A percentile compares a stretch with the other conserved stretches of the same genome.
Evolutionary conservation across 1,139 yeast species (phyloP).

Genomic region (Taphrina sp.): DNA sequence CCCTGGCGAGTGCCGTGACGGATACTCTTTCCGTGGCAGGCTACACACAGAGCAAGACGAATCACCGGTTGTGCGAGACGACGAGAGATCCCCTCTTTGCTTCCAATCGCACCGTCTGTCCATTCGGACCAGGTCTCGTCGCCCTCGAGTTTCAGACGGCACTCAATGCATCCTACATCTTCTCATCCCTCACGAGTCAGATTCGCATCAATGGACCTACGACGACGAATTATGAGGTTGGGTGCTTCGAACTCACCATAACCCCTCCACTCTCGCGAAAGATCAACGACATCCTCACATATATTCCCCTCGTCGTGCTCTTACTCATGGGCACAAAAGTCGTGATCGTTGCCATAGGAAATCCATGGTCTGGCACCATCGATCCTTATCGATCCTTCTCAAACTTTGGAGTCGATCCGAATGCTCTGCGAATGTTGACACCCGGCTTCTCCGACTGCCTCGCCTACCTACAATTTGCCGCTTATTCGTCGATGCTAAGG

Average conservation of each 20-base stretch:
- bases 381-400: constrained; percentile 56
- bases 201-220: constrained; percentile 26
- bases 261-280: constrained; percentile 20
- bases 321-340: constrained; percentile 50
- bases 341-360: constrained; percentile 47
- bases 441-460: constrained; percentile 56
- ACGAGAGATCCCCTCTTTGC: neutral
- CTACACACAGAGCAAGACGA: constrained; percentile 10
- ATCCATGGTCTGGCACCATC: constrained; percentile 50
- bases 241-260: constrained; percentile 18
- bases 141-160: constrained; percentile 10
- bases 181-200: constrained; percentile 18
- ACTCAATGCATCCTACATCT: constrained; percentile 19
- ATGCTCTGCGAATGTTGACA: constrained; percentile 57
- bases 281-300: constrained; percentile 46
- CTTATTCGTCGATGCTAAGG: constrained; percentile 58
- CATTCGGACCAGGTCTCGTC: constrained; percentile 22
- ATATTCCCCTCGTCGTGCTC: constrained; percentile 46
- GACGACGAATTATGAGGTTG: constrained; percentile 19
- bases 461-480: constrained; percentile 57
- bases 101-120: constrained; percentile 7
- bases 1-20: constrained; percentile 31
- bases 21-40: constrained; percentile 22
- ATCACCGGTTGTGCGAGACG: constrained; percentile 16
- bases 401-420: constrained; percentile 61